Base-by-base conservation (phyloP, 2,329 filamentous ascomycete species). In the Aspergillus vadensis region DNA sequence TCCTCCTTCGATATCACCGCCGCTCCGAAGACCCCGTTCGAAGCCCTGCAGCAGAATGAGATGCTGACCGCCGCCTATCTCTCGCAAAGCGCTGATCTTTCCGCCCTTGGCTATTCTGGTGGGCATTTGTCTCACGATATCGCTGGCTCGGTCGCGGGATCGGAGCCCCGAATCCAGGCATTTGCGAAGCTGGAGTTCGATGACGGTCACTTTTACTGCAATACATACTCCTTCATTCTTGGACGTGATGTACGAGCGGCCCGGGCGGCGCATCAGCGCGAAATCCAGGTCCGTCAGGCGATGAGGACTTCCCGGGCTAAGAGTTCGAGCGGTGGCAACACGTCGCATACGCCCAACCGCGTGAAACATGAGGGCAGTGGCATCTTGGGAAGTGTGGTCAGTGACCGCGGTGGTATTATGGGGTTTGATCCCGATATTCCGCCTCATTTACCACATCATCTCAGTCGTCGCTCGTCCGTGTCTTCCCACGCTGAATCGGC, bases 161-260 rank as follows among this genome's bases (percentile, higher is more conserved):
- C 77, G 1, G 77, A 79, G 62, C 77, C 77, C 49, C 72, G 75
- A 51, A 83, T 86, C 62, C 81, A 84, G 64, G 86, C 85, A 36
- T 88, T 85, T 73, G 86, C 86, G 43, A 86, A 87, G 70, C 79
- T 89, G 50, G 83, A 85, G 67, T 88, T 89, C 70, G 81, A 84
- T 55, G 86, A 89, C 74, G 86, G 86, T 56, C 85, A 86, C 68
- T 88, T 86, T 70, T 88, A 87, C 70, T 84, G 88, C 76, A 86
- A 84, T 64, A 88, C 85, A 5, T 85, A 85, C 67, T 82, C 84
- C 30, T 83, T 88, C 59, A 82, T 86, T 54, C 77, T 89, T n/a
- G 86, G 85, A 44, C 83, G 86, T 70, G 86, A 88, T 73, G 79
- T 85, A 51, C 79, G 81, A 62, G 82, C 82, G 6, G 80, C 79